Percentiles rank a stretch among this genome's conserved stretches.
These are phyloP conservation scores for Taxillus chinensis DNA, from an alignment of 164 flowering plant species.

Conservation along the genomic window DNA sequence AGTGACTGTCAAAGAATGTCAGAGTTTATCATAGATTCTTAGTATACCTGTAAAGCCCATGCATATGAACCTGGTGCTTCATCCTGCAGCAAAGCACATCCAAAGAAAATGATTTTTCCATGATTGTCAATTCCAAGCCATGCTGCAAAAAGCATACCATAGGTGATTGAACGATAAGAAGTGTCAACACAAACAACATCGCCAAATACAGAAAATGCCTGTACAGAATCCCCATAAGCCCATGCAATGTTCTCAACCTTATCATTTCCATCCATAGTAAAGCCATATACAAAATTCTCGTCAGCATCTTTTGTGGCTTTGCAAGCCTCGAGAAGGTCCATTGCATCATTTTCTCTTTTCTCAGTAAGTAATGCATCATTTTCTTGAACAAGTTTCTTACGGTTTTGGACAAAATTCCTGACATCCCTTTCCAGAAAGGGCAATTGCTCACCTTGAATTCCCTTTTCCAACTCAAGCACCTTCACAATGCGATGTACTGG, in stretches of 20 bases:
- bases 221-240: constrained; percentile 42
- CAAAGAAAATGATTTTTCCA: constrained; percentile 44
- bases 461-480: constrained; percentile 56
- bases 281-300: constrained; percentile 44
- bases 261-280: constrained; percentile 37
- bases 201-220: constrained; percentile 35
- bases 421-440: constrained; percentile 63
- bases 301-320: constrained; percentile 34
- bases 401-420: constrained; percentile 49
- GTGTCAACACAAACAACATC: constrained; percentile 55
- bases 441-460: constrained; percentile 48
- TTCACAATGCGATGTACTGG: constrained; percentile 58
- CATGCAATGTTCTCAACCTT: constrained; percentile 59
- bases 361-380: constrained; percentile 41
- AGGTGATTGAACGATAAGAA: constrained; percentile 45
- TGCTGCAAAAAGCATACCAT: constrained; percentile 46
- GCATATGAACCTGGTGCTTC: constrained; percentile 41
- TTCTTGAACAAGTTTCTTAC: constrained; percentile 50
- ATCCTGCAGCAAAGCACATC: constrained; percentile 52
- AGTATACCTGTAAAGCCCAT: constrained; percentile 59
- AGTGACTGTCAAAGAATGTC: neutral
- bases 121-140: constrained; percentile 64
- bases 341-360: constrained; percentile 45
- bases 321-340: constrained; percentile 58
- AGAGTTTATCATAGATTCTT: neutral